Evolutionary conservation across 345 rosid species (phyloP).

Genomic region (Acer saccharum): DNA sequence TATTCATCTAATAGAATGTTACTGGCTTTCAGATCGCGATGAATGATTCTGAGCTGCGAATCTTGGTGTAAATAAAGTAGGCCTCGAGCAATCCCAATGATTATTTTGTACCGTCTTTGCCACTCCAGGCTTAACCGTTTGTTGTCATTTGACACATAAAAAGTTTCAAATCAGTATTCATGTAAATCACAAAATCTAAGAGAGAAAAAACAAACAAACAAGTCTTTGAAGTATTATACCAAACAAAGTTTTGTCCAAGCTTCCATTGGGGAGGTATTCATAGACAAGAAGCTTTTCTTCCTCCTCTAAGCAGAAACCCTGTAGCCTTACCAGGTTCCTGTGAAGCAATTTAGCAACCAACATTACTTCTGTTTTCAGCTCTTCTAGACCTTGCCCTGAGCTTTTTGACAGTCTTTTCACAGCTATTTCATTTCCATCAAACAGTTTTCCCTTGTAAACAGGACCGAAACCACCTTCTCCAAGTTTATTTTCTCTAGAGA

Average conservation of each 20-base stretch:
- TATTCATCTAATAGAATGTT: conserved; percentile 29
- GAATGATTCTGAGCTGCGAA: conserved; percentile 32
- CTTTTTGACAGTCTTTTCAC: conserved; percentile 38
- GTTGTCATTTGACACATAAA: conserved; percentile 14
- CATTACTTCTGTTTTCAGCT: conserved; percentile 45
- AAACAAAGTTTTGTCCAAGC: conserved; percentile 43
- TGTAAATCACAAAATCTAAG: not conserved
- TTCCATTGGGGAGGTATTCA: conserved; percentile 45
- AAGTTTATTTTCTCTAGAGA: conserved; percentile 35
- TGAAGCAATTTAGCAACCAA: conserved; percentile 41
- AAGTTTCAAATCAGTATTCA: not conserved
- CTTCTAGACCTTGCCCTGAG: conserved; percentile 38
- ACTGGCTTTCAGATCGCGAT: conserved; percentile 33
- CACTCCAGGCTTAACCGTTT: conserved; percentile 20
- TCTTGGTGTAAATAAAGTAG: conserved; percentile 33
- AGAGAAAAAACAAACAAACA: not conserved
- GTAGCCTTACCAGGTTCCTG: conserved; percentile 46
- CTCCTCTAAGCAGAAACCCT: conserved; percentile 45
- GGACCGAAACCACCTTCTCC: conserved; percentile 54
- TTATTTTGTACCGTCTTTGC: conserved; percentile 28
- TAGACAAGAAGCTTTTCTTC: conserved; percentile 47
- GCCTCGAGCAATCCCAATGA: conserved; percentile 28
- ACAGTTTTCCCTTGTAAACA: conserved; percentile 42
- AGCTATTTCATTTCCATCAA: conserved; percentile 32
- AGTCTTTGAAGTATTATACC: conserved; percentile 24